These are phyloP conservation scores for Sugiyamaella valdiviana DNA, from an alignment of 805 yeast species.

Conservation along the genomic window DNA sequence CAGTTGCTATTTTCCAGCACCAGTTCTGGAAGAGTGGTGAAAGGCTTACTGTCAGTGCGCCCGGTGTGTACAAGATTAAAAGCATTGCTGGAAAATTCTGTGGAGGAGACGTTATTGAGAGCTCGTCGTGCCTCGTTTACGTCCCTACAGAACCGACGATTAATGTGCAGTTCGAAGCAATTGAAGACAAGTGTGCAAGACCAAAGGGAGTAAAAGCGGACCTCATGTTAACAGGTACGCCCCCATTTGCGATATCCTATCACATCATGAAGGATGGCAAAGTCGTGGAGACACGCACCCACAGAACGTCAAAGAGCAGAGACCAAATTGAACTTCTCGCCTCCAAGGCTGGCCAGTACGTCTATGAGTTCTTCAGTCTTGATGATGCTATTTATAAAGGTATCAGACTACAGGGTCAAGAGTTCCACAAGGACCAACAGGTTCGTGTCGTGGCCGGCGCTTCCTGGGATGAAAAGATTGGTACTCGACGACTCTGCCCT, in stretches of 20 bases:
- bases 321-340: constrained; percentile 68
- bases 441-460: constrained; percentile 37
- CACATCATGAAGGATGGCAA: constrained; percentile 40
- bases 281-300: constrained; percentile 27
- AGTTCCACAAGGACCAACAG: constrained; percentile 28
- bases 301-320: constrained; percentile 34
- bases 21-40: constrained; percentile 2
- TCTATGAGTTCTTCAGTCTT: constrained; percentile 59
- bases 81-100: constrained; percentile 58
- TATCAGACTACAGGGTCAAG: constrained; percentile 18
- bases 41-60: constrained; percentile 26
- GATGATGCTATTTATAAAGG: constrained; percentile 57
- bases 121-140: constrained; percentile 49
- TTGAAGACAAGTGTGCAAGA: constrained; percentile 86
- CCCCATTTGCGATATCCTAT: constrained; percentile 72
- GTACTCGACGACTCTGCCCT: constrained; percentile 38
- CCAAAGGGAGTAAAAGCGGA: constrained; percentile 79
- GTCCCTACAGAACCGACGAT: constrained; percentile 50
- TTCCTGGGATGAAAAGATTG: constrained; percentile 24
- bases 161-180: constrained; percentile 43
- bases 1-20: constrained; percentile 4
- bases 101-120: constrained; percentile 56
- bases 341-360: constrained; percentile 70
- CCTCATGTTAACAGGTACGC: constrained; percentile 61
- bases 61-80: constrained; percentile 62